Evolutionary conservation across 768 basidiomycete species (phyloP), one percentile per base, ranked within the genome.

Genomic region (Boletus vermiculosoides): DNA sequence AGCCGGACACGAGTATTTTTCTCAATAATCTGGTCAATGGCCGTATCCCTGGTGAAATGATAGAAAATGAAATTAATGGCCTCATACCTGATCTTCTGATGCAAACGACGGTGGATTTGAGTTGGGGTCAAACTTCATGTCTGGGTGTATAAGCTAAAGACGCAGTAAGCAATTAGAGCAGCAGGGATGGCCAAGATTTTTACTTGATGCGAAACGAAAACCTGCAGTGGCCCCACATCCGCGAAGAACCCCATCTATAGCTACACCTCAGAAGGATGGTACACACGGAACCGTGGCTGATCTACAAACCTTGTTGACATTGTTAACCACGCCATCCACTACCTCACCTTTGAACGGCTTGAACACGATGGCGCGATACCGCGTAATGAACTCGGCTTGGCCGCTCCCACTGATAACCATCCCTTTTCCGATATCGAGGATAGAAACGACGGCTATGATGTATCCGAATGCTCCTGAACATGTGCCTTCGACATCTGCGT

Each of bases 321-420:
- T 94, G 66, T 88, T 89, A 18, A 99, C 96, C 4, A 94, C 87
- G 0, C 94, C 96, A 71, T 99, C 97, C 18, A 99, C 91, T 5
- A 98, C 96, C 71, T 99, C 96, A 11, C 94, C 95, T 73, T 98
- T 97, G 82, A 98, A 98, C n/a, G 97, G 97, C 74, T 98, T 95
- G 83, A 97, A 98, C 20, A 99, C 96, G 62, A 99, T 94, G 7
- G 97, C 97, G 28, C 90, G 86, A 74, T 98, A 99, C 53, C 89
- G 80, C 22, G 94, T 93, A 61, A 92, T 82, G 73, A 99, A 99
- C 75, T 98, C 93, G 5, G 97, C 97, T 74, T 96, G 93, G 1
- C 94, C 96, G 34, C 88, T 94, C 9, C 93, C 92, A 54, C 88
- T 85, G 45, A 96, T 76, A 15, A 98, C 90, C 82, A 93, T 91